Conservation (phyloP, 148 eudicot species). For the Amaranthus hypochondriacus region DNA sequence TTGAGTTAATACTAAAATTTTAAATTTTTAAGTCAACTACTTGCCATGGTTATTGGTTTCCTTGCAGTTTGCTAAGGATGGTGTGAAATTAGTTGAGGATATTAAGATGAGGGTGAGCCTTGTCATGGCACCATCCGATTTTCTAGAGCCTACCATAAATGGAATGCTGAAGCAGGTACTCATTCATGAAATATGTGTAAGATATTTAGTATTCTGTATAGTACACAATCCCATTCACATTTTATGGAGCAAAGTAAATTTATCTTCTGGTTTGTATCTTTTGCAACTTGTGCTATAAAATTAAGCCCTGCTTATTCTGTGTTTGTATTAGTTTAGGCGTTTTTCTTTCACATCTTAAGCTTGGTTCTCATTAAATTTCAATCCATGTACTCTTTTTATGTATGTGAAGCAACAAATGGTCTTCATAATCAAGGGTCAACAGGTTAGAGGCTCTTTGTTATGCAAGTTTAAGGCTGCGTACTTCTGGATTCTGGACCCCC, state of each 20-base stretch:
- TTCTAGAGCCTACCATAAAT: constrained; percentile 50
- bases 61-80: constrained; percentile 35
- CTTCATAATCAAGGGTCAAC: no score
- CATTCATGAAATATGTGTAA: constrained; percentile 22
- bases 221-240: background rate
- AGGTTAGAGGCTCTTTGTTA: no score
- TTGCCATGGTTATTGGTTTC: background rate
- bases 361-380: background rate
- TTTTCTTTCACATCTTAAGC: background rate
- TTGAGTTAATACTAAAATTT: constrained; percentile 6
- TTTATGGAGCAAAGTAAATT: background rate
- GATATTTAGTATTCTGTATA: constrained; percentile 14
- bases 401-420: no score
- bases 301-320: background rate
- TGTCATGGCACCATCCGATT: constrained; percentile 45
- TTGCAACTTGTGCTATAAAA: constrained; percentile 6
- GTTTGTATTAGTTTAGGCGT: background rate
- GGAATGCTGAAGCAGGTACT: constrained; percentile 41
- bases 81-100: constrained; percentile 61
- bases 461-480: no score
- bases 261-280: background rate
- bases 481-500: no score
- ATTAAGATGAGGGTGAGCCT: constrained; percentile 73
- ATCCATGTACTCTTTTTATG: no score
- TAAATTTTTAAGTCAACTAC: background rate